Base-by-base conservation (phyloP, 768 basidiomycete species). In the Lentinus tigrinus region DNA sequence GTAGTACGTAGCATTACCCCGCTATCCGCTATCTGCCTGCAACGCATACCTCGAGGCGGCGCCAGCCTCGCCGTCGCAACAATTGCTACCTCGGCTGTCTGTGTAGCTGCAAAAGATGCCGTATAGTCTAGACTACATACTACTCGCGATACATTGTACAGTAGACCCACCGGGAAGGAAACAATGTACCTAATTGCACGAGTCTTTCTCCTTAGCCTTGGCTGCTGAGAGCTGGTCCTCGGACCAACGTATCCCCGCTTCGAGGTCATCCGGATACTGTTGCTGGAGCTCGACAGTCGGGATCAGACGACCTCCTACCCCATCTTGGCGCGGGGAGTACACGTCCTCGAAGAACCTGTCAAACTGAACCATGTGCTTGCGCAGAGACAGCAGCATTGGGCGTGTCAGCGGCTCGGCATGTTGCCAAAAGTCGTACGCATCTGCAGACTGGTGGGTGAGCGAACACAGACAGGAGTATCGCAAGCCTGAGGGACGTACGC, bases 221-320 rank as follows among this genome's bases (percentile, higher is more conserved):
- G 27, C n/a, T 42, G 4, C n/a, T n/a, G n/a, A n/a, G n/a, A 60
- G 40, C 19, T 52, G 43, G 9, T 36, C 5, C 7, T 52, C 31
- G 9, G 59, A 52, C 77, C 77, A 81, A 19, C 52, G 61, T 28
- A 70, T 63, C 1, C 72, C 78, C 31, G 70, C 60, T 11, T 52
- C 66, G 31, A 80, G 72, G 54, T 84, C 83, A 40, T 83, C 78
- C 1, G 82, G 83, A 66, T 79, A 83, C 36, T 68, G 65, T 16
- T 58, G 60, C 54, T 70, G 70, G 8, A 76, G 66, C 51, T 83
- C 80, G 6, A 77, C 72, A 57, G 77, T 81, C 11, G 73, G 65
- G 17, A 77, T 63, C 39, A 82, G 64, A 44, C 78, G 71, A 13
- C 72, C 77, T 58, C 54, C 55, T 8, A 34, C 27, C 5, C 62